These are phyloP conservation scores for Boeremia exigua DNA, from an alignment of 2,329 filamentous ascomycete genomes.

Conservation along the genomic window DNA sequence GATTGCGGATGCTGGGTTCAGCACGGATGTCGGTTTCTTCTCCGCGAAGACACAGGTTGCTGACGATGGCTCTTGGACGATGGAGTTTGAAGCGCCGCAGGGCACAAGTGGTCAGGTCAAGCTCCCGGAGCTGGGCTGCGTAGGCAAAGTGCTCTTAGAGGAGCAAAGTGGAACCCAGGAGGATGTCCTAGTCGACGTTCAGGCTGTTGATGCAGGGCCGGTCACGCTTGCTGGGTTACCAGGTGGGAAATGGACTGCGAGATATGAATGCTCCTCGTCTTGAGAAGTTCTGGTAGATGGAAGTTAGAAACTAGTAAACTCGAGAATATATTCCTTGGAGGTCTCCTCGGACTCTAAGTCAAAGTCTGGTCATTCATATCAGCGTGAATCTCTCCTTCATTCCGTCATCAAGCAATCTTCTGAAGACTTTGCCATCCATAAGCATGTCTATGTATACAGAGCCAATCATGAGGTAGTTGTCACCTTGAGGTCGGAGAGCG, in stretches of 20 bases:
- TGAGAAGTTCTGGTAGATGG: not conserved
- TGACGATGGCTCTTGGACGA: constrained; percentile 22
- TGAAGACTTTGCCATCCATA: not conserved
- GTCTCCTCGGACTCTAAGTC: no score
- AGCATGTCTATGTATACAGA: not conserved
- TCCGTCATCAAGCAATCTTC: not conserved
- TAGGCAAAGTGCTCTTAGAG: constrained; percentile 28
- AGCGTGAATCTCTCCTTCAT: not conserved
- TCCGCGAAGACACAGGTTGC: constrained; percentile 34
- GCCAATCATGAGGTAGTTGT: not conserved
- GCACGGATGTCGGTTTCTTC: constrained; percentile 48
- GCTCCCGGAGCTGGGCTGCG: constrained; percentile 29
- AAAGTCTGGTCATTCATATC: not conserved
- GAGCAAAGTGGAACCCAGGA: constrained; percentile 23
- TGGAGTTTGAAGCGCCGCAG: constrained; percentile 39
- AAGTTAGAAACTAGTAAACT: not conserved
- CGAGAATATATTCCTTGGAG: not conserved
- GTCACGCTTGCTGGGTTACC: constrained; percentile 22
- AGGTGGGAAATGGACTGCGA: constrained; percentile 33
- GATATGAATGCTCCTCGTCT: constrained; percentile 1
- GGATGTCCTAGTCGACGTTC: constrained; percentile 24
- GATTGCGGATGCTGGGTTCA: constrained; percentile 47
- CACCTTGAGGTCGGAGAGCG: not conserved
- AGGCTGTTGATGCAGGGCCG: constrained; percentile 16
- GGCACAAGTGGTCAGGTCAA: constrained; percentile 40